These are phyloP conservation scores for Domatiomyces globalis DNA, from an alignment of 2,329 filamentous ascomycete species.

Conservation along the genomic window DNA sequence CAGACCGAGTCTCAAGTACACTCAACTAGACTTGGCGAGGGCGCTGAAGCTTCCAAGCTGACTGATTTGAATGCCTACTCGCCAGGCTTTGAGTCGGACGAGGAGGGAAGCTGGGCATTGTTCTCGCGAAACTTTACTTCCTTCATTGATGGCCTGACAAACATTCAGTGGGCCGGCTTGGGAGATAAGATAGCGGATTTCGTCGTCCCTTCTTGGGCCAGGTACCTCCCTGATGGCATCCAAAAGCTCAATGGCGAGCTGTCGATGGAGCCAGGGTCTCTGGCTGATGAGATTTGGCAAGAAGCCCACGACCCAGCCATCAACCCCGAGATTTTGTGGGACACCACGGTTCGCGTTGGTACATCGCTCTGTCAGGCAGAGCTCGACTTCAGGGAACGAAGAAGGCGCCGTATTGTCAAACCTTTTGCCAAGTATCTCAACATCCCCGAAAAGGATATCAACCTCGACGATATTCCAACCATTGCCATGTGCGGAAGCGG, in stretches of 20 bases:
- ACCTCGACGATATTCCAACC: constrained; percentile 80
- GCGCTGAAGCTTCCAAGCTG: constrained; percentile 6
- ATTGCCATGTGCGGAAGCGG: constrained; percentile 94
- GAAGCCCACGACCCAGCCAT: constrained; percentile 72
- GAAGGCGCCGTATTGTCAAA: constrained; percentile 53
- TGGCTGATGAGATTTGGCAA: constrained; percentile 85
- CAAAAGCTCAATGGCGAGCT: constrained; percentile 76
- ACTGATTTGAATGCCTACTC: constrained; percentile 10
- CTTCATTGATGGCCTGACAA: constrained; percentile 27
- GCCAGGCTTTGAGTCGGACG: constrained; percentile 17
- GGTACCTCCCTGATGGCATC: constrained; percentile 58
- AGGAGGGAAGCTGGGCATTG: constrained; percentile 30
- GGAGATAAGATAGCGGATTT: constrained; percentile 48
- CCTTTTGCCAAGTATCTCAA: constrained; percentile 73
- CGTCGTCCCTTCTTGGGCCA: constrained; percentile 73
- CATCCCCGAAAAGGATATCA: constrained; percentile 63
- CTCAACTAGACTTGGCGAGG: constrained; percentile 7
- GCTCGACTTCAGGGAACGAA: constrained; percentile 53
- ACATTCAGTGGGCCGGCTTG: constrained; percentile 31
- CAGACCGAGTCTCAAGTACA: constrained; percentile 4
- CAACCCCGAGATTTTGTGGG: constrained; percentile 76
- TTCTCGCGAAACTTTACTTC: constrained; percentile 37
- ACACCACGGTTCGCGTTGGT: constrained; percentile 70
- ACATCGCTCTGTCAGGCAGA: constrained; percentile 72
- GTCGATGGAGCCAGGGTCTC: constrained; percentile 70